Evolutionary conservation across 768 basidiomycete species (phyloP).

Genomic region (Lactifluus hygrophoroides): DNA sequence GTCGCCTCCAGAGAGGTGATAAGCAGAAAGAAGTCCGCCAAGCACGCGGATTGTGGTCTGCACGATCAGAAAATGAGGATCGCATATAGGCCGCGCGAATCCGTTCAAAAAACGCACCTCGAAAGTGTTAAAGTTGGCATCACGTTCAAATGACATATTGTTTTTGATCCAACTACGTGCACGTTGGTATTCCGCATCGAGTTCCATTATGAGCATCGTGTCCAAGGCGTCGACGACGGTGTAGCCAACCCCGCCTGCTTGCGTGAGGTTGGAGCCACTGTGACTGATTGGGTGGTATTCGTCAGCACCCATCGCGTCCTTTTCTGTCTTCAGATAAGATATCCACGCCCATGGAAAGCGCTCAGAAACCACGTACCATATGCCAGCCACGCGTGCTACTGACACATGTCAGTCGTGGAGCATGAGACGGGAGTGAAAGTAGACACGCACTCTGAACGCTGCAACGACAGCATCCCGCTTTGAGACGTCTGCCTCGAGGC

Average conservation of each 20-base stretch:
- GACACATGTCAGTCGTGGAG: constrained; percentile 14
- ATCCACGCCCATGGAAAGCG: constrained; percentile 14
- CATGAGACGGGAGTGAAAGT: not conserved
- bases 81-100: not conserved
- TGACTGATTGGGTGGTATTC: constrained; percentile 83
- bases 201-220: constrained; percentile 78
- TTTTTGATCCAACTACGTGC: constrained; percentile 71
- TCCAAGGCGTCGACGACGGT: constrained; percentile 85
- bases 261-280: constrained; percentile 68
- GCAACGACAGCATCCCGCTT: constrained; percentile 64
- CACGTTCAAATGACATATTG: constrained; percentile 64
- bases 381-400: constrained; percentile 75
- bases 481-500: constrained; percentile 45
- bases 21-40: constrained; percentile 82
- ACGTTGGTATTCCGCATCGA: constrained; percentile 68
- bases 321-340: constrained; percentile 39
- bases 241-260: constrained; percentile 76
- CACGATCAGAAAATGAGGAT: not conserved
- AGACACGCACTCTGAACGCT: constrained; percentile 62
- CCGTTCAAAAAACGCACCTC: constrained; percentile 47
- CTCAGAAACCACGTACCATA: constrained; percentile 48
- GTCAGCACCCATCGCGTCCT: constrained; percentile 86
- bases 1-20: constrained; percentile 66
- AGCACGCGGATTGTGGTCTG: constrained; percentile 90
- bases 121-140: constrained; percentile 80